Evolutionary conservation across 176 grass and related monocot genomes (phyloP), one percentile per base, ranked within the genome.

Genomic region (Raddia guianensis): DNA sequence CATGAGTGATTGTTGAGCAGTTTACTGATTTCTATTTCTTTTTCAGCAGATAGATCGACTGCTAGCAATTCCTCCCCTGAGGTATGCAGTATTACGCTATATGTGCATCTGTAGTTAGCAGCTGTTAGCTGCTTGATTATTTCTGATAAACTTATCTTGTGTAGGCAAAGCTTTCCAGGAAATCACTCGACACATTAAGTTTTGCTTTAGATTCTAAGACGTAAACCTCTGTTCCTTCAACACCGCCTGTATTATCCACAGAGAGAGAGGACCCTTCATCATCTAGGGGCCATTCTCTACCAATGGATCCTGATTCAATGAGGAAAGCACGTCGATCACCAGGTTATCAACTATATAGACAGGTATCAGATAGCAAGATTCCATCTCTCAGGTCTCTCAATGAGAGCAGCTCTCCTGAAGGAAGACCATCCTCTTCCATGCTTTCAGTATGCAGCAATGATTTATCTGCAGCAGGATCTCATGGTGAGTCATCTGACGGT

Each of bases 361-460:
- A 94, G 84, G 80, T 97, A n/a, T n/a, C n/a, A n/a, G n/a, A n/a
- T n/a, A n/a, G n/a, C n/a, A n/a, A n/a, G n/a, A n/a, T n/a, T n/a
- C 83, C 86, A 82, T 98, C 92, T 89, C 92, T 92, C 47, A 90
- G 87, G 66, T 98, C 92, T 56, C 86, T 92, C 55, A 98, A 98
- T 13, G 87, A 82, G 59, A 85, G 80, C 16, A 85, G 78, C 58
- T 89, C 87, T 60, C 87, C 87, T 66, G 87, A 89, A 81, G 82
- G 72, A 85, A 85, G 82, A 66, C 72, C 87, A 52, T 89, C 87
- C 5, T 85, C 72, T 42, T 93, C 88, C 49, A 91, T 84, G 85
- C 67, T 85, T 44, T 90, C 88, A 66, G 78, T 89, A 57, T 89
- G 87, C 66, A 89, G 87, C 72, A 89, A 89, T 67, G 83, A 89